Percentiles rank a stretch among this genome's conserved stretches.
Conservation (phyloP, 2,329 filamentous ascomycete genomes). For the Cytospora paraplurivora region DNA sequence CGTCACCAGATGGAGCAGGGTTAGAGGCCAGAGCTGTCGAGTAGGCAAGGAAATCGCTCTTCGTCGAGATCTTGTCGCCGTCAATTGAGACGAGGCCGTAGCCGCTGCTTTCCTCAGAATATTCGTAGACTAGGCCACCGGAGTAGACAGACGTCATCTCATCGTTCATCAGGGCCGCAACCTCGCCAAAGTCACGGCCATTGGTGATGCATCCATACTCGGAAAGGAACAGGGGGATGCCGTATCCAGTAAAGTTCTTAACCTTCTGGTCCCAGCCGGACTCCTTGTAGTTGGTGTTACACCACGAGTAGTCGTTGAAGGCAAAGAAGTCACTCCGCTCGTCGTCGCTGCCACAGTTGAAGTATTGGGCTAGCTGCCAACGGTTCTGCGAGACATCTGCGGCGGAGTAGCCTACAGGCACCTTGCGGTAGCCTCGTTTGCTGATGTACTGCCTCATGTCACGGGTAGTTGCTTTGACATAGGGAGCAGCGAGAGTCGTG, state of each 20-base stretch:
- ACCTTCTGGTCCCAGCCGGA: conserved; percentile 90
- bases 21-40: conserved; percentile 51
- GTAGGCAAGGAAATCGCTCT: conserved; percentile 63
- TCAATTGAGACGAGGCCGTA: conserved; percentile 77
- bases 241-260: conserved; percentile 82
- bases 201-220: conserved; percentile 90
- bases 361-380: conserved; percentile 83
- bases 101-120: conserved; percentile 75
- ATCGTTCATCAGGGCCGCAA: conserved; percentile 74
- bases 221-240: conserved; percentile 88
- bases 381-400: conserved; percentile 86
- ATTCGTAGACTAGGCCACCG: conserved; percentile 95
- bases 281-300: conserved; percentile 67
- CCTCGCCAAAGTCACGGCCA: conserved; percentile 78
- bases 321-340: conserved; percentile 86
- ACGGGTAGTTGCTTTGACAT: conserved; percentile 77
- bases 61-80: conserved; percentile 56
- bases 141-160: conserved; percentile 92
- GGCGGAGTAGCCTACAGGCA: conserved; percentile 75
- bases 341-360: conserved; percentile 88
- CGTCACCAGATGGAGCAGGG: conserved; percentile 53
- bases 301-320: conserved; percentile 84
- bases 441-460: conserved; percentile 74
- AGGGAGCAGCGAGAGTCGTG: conserved; percentile 68
- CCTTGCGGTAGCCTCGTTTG: conserved; percentile 60